These are phyloP conservation scores for Fragosphaeria purpurea DNA, from an alignment of 2,329 filamentous ascomycete genomes.

Conservation along the genomic window DNA sequence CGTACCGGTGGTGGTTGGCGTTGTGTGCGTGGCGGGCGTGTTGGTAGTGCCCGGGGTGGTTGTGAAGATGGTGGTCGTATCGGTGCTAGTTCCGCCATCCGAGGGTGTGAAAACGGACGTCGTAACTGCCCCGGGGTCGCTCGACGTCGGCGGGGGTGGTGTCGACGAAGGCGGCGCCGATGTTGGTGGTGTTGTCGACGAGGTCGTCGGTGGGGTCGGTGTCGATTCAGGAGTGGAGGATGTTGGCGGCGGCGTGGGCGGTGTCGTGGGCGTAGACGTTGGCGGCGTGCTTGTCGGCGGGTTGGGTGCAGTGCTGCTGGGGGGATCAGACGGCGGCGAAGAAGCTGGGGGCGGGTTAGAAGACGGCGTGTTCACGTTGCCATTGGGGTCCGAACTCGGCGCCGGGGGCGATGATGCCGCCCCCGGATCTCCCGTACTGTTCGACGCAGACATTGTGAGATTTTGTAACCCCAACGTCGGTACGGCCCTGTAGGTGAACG, in stretches of 20 bases:
- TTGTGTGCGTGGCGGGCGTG: conserved; percentile 12
- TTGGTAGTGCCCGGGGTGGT: conserved; percentile 12
- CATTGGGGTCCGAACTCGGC: conserved; percentile 6
- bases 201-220: conserved; percentile 6
- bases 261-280: conserved; percentile 7
- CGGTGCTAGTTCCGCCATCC: conserved; percentile 9
- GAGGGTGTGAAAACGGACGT: conserved; percentile 23
- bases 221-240: conserved; percentile 11
- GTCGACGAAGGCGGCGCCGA: conserved; percentile 14
- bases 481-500: conserved; percentile 14
- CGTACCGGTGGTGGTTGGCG: conserved; percentile 10
- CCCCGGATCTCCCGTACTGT: conserved; percentile 14
- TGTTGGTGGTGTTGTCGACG: conserved; percentile 4
- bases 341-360: conserved; percentile 11
- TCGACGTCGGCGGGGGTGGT: conserved; percentile 6
- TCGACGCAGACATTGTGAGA: conserved; percentile 22
- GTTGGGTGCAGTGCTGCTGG: background rate
- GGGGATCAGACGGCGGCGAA: conserved; percentile 1
- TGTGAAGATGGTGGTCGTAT: conserved; percentile 12
- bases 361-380: conserved; percentile 7
- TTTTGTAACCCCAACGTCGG: conserved; percentile 17
- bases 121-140: conserved; percentile 40
- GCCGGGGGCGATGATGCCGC: conserved; percentile 2
- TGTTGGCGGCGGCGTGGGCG: conserved; percentile 6
- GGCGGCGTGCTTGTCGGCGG: conserved; percentile 1